phyloP scores from a whole-genome alignment of 2,329 filamentous ascomycete species.

The Monilinia aucupariae region DNA sequence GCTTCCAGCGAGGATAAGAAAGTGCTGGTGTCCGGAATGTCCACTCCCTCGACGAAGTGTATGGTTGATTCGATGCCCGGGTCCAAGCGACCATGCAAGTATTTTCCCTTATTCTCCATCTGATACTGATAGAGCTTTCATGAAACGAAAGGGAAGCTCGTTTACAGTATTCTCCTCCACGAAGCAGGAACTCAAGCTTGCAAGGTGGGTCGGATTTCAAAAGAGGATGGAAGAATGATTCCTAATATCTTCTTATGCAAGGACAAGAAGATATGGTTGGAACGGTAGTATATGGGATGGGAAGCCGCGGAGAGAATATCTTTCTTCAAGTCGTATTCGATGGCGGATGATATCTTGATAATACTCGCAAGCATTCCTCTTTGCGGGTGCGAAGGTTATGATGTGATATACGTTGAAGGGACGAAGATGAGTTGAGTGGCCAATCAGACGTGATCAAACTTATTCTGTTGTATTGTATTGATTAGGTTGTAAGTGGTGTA shows the following conservation, averaged over 20 bases:
- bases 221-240: slow-evolving; percentile 2
- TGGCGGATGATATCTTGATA: not conserved
- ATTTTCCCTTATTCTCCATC: slow-evolving; percentile 15
- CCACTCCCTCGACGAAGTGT: slow-evolving; percentile 12
- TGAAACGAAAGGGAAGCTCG: not conserved
- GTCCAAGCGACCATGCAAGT: slow-evolving; percentile 8
- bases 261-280: no score
- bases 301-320: not conserved
- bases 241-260: slow-evolving; percentile 15
- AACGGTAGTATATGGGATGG: no score
- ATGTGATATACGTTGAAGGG: not conserved
- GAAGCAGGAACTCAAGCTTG: slow-evolving; percentile 3
- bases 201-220: slow-evolving; percentile 10
- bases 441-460: not conserved
- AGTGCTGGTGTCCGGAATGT: not conserved
- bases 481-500: not conserved
- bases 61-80: slow-evolving; percentile 11
- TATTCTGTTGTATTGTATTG: not conserved
- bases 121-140: not conserved
- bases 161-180: not conserved
- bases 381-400: not conserved
- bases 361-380: slow-evolving; percentile 6
- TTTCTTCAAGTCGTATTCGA: slow-evolving; percentile 12
- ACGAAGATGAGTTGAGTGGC: not conserved
- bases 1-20: not conserved